Base-by-base conservation (phyloP, 371 early-diverging fungal genomes). In the Apophysomyces elegans region DNA sequence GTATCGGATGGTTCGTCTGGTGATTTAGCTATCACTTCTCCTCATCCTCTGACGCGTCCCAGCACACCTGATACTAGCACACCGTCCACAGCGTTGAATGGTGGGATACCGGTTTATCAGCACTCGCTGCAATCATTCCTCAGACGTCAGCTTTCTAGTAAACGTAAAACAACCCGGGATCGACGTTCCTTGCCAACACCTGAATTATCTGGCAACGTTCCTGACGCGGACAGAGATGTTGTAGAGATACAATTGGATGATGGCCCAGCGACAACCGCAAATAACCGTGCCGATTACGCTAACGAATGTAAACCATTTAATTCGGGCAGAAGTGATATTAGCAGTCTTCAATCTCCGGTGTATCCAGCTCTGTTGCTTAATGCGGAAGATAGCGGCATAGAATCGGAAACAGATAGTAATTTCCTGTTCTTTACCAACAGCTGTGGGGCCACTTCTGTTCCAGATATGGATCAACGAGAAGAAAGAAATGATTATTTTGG, bases 211-310 rank as follows among this genome's bases (percentile, higher is more conserved):
- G 9, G 60, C 18, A 39, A 43, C 14, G n/a, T 35, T 16, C 45
- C 59, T 39, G 69, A 73, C 35, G 73, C 69, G 9, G 73, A 73
- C 47, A 68, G 54, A 21, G 75, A 75, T 62, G 67, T 75, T 12
- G 65, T 71, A 13, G 75, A 75, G 18, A 71, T 75, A 13, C 58
- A 66, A 44, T 45, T 75, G 58, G 71, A 75, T 56, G 58, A 62
- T 56, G 57, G 38, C 57, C 56, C 59, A 35, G 7, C 21, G 59
- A 38, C 39, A 9, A n/a, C n/a, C 21, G 21, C 16, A 2, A 50
- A 11, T 41, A n/a, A 14, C 36, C 59, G 41, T 38, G 21, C 59
- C n/a, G 59, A 38, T 1, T 18, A 39, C 14, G 13, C 26, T 35
- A 11, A 16, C 11, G n/a, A 38, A n/a, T 7, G 41, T 13, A 12